Evolutionary conservation across 2,329 filamentous ascomycete species (phyloP).

Genomic region (Venturia oleaginea): DNA sequence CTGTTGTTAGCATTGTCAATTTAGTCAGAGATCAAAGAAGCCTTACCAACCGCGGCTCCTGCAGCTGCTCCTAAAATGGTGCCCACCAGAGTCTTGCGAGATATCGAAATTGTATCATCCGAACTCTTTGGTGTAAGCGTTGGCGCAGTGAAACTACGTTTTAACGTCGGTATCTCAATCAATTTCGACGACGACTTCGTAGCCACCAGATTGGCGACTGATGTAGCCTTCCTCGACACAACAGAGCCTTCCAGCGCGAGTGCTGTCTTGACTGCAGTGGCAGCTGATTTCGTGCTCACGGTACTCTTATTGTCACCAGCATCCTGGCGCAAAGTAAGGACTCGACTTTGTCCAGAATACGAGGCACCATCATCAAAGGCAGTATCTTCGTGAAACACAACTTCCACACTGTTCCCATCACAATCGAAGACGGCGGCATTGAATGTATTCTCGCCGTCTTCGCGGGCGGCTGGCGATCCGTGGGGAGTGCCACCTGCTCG

Average conservation of each 20-base stretch:
- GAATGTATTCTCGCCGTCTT: constrained; percentile 47
- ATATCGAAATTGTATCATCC: constrained; percentile 23
- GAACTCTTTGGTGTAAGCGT: constrained; percentile 16
- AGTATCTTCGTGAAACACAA: constrained; percentile 49
- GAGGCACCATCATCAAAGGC: constrained; percentile 27
- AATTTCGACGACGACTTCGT: constrained; percentile 18
- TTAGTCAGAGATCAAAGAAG: not conserved
- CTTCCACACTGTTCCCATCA: constrained; percentile 78
- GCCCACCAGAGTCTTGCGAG: constrained; percentile 59
- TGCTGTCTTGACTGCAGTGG: constrained; percentile 19
- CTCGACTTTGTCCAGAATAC: constrained; percentile 25
- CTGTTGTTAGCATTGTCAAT: not conserved
- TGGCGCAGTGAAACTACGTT: constrained; percentile 14
- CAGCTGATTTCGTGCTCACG: constrained; percentile 22
- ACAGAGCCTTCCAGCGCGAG: constrained; percentile 15
- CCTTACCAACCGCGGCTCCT: constrained; percentile 51
- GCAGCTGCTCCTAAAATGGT: constrained; percentile 72
- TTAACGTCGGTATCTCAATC: not conserved
- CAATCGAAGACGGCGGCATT: constrained; percentile 62
- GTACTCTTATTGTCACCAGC: constrained; percentile 24
- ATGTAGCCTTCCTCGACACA: constrained; percentile 11
- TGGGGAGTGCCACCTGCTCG: constrained; percentile 54
- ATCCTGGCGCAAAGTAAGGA: constrained; percentile 29
- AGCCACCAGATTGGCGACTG: constrained; percentile 11
- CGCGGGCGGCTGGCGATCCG: constrained; percentile 45